Evolutionary conservation across 257 asterid genomes (phyloP).

Genomic region (Anisodus tanguticus): DNA sequence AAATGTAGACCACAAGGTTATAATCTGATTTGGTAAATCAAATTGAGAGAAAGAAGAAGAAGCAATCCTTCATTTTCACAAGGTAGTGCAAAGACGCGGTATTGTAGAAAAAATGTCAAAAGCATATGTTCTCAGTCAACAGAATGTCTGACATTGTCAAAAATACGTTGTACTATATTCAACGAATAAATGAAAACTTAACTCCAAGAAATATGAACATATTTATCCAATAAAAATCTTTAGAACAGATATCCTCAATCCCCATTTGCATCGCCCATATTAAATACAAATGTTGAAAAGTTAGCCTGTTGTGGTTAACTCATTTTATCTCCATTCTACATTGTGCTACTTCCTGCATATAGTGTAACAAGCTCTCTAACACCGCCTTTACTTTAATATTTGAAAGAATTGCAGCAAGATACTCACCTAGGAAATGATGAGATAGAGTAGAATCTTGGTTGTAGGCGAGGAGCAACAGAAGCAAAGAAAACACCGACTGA

Average conservation of each 20-base stretch:
- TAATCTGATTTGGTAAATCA: conserved; percentile 8
- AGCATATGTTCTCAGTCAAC: background rate
- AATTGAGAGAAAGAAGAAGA: background rate
- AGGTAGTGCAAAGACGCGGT: background rate
- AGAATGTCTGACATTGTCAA: conserved; percentile 24
- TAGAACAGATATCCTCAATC: background rate
- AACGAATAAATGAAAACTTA: background rate
- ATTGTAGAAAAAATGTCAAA: background rate
- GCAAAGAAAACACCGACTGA: conserved; percentile 98
- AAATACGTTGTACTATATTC: background rate
- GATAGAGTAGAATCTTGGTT: conserved; percentile 92
- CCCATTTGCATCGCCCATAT: background rate
- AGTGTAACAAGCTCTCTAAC: background rate
- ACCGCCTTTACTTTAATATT: background rate
- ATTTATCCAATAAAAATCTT: no score
- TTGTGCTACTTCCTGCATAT: background rate
- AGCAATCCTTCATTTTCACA: background rate
- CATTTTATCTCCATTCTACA: background rate
- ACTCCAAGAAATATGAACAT: background rate
- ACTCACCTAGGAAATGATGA: conserved; percentile 93
- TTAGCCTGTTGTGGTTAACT: background rate
- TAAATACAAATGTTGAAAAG: background rate
- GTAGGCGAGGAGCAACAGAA: conserved; percentile 86
- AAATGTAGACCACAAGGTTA: conserved; percentile 22
- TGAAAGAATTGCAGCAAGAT: background rate